Evolutionary conservation across 2,329 filamentous ascomycete species (phyloP).

Genomic region (Epichloe amarillans): DNA sequence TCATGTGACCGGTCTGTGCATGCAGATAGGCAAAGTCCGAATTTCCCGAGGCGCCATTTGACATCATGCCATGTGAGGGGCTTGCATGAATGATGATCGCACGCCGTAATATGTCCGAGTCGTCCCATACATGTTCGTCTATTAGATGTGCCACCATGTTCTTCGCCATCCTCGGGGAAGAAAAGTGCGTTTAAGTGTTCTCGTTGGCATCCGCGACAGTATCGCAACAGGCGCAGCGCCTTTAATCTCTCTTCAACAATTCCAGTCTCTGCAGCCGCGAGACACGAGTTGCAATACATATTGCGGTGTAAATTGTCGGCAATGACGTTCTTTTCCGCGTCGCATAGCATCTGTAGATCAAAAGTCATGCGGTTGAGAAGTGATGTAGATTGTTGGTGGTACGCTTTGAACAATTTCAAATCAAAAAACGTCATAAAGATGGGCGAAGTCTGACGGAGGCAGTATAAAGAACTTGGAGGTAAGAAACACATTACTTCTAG

Average conservation of each 20-base stretch:
- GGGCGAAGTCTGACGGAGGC: background rate
- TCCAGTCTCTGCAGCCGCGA: background rate
- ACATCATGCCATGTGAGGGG: no score
- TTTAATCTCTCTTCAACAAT: background rate
- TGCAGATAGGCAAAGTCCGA: background rate
- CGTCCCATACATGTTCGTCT: background rate
- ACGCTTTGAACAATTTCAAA: background rate
- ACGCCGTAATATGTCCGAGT: background rate
- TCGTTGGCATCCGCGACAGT: background rate
- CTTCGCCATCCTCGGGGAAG: background rate
- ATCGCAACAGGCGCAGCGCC: background rate
- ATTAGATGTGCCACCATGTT: background rate
- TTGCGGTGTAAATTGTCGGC: background rate
- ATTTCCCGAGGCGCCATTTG: no score
- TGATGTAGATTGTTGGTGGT: background rate
- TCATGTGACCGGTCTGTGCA: background rate
- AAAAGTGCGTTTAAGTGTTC: background rate
- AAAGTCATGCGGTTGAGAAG: background rate
- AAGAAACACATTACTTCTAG: background rate
- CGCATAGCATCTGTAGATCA: background rate
- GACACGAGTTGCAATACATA: background rate
- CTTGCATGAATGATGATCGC: background rate
- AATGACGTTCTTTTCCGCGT: background rate
- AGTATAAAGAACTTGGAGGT: background rate
- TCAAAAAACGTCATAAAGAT: background rate